Conservation (phyloP, 345 rosid genomes). For the Eutrema heterophyllum region DNA sequence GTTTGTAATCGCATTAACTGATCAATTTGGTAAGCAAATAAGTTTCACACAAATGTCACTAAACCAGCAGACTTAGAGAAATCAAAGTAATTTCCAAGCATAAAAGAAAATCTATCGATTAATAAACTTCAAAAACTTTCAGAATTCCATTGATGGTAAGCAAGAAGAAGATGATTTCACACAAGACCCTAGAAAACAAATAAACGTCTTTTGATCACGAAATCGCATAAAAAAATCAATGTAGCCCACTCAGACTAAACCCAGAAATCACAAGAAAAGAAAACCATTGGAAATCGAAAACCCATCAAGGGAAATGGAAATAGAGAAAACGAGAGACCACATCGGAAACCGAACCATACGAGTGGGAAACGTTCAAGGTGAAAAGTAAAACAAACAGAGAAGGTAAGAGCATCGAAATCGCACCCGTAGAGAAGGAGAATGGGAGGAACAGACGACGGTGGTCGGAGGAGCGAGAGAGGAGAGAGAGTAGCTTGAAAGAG, state of each 20-base stretch:
- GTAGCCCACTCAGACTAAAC: neutral
- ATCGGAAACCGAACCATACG: neutral
- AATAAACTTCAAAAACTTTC: neutral
- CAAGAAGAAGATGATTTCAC: neutral
- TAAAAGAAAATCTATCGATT: neutral
- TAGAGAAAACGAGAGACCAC: neutral
- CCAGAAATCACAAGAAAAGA: neutral
- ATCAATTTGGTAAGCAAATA: neutral
- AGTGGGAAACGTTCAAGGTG: neutral
- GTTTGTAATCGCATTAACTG: neutral
- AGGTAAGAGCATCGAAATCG: neutral
- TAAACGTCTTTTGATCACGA: neutral
- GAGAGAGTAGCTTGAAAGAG: conserved; percentile 28
- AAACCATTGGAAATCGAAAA: neutral
- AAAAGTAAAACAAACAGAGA: neutral
- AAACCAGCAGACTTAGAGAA: neutral
- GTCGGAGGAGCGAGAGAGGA: conserved; percentile 13
- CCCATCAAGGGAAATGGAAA: neutral
- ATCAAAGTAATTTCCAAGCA: neutral
- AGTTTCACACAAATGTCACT: neutral
- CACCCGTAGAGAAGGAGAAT: conserved; percentile 13
- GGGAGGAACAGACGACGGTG: conserved; percentile 1
- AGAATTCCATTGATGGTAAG: neutral
- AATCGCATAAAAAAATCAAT: neutral
- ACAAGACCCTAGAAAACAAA: neutral